phyloP scores from a whole-genome alignment of 257 asterid genomes.

The Mentha longifolia region DNA sequence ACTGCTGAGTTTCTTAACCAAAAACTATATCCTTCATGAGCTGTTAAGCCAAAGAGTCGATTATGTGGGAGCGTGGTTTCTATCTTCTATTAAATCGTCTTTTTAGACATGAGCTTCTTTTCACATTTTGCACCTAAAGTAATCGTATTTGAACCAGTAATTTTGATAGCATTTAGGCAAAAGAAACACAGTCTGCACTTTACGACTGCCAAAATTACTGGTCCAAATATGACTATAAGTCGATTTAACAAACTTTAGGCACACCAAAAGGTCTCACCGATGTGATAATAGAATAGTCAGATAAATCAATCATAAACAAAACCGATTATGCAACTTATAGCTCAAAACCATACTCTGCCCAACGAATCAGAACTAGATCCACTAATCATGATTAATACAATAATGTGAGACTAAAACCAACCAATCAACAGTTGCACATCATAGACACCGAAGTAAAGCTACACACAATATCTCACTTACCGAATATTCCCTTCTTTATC shows the following conservation, averaged over 20 bases:
- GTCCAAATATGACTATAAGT: no score
- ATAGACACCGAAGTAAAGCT: slow-evolving; percentile 2
- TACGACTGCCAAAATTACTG: no score
- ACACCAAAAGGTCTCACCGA: not conserved
- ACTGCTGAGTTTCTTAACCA: slow-evolving; percentile 7
- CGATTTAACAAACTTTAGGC: not conserved
- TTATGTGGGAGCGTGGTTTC: not conserved
- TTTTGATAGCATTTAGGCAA: not conserved
- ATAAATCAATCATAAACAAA: not conserved
- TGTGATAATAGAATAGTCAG: not conserved
- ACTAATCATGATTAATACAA: not conserved
- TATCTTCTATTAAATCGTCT: not conserved
- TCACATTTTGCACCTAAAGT: not conserved
- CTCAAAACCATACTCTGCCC: not conserved
- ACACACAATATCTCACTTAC: slow-evolving; percentile 30
- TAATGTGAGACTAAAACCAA: not conserved
- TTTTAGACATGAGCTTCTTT: not conserved
- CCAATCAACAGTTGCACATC: slow-evolving; percentile 16
- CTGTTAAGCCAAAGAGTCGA: not conserved
- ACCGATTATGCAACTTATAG: slow-evolving; percentile 8
- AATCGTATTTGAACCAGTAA: not conserved
- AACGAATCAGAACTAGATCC: not conserved
- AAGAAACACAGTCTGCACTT: no score
- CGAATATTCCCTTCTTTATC: slow-evolving; percentile 34
- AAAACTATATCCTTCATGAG: not conserved